A percentile compares a stretch with the other conserved stretches of the same genome.
phyloP scores from a whole-genome alignment of 768 basidiomycete species.

The Mrakia frigida region DNA sequence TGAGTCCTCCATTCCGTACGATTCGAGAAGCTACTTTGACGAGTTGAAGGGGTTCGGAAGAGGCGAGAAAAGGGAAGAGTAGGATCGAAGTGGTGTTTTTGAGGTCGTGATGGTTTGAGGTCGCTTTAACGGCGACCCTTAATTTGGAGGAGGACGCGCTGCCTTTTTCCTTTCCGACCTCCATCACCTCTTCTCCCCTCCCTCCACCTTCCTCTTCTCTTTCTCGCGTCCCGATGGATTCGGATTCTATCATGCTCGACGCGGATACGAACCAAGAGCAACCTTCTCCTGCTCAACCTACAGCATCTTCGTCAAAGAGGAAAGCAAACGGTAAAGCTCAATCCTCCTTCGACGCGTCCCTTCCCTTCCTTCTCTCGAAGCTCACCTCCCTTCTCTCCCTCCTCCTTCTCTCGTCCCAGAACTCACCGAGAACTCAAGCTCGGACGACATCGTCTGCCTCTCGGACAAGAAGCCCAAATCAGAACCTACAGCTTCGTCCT shows the following conservation, averaged over 20 bases:
- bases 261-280: neutral
- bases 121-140: neutral
- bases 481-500: neutral
- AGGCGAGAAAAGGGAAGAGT: neutral
- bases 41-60: neutral
- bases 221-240: neutral
- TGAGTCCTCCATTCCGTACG: neutral
- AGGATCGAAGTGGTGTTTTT: too few species aligned
- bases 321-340: constrained; percentile 9
- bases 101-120: too few species aligned
- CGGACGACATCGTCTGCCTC: neutral
- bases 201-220: neutral
- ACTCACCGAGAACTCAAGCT: neutral
- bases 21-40: neutral
- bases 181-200: neutral
- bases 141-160: neutral
- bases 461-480: neutral
- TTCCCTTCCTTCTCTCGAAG: neutral
- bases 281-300: neutral
- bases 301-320: constrained; percentile 5
- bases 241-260: neutral
- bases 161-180: neutral
- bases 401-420: neutral
- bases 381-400: neutral
- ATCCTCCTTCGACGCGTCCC: neutral